phyloP scores from a whole-genome alignment of 108 stramenopile genomes.

The Aurantiochytrium sp. region DNA sequence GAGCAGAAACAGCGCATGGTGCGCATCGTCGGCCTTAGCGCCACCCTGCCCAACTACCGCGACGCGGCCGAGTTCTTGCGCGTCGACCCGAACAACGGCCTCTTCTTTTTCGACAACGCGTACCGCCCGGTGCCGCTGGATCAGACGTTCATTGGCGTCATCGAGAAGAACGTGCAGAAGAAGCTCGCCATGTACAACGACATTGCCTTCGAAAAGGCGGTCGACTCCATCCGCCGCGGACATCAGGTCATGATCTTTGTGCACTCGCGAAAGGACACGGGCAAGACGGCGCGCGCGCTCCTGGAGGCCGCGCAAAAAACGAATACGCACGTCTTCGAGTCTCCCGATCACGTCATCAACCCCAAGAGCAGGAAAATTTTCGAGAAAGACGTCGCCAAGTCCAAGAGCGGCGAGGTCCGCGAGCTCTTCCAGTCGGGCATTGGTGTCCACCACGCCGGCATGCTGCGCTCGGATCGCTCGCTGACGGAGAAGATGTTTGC shows the following conservation, averaged over 20 bases:
- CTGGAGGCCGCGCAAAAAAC: constrained; percentile 67
- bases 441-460: constrained; percentile 98
- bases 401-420: constrained; percentile 75
- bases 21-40: constrained; percentile 93
- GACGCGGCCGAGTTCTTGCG: constrained; percentile 80
- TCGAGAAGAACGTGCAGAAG: constrained; percentile 66
- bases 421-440: constrained; percentile 82
- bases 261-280: constrained; percentile 93
- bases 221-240: constrained; percentile 77
- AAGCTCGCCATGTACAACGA: constrained; percentile 82
- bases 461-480: constrained; percentile 89
- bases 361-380: constrained; percentile 23
- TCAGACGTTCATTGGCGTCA: constrained; percentile 91
- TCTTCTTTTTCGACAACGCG: constrained; percentile 91
- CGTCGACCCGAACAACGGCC: constrained; percentile 56
- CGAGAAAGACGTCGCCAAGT: constrained; percentile 60
- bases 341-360: not conserved
- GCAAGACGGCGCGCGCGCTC: constrained; percentile 75
- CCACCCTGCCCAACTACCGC: constrained; percentile 93
- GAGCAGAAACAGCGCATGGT: constrained; percentile 83
- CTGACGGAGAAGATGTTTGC: constrained; percentile 89
- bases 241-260: constrained; percentile 99
- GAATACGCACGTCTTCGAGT: constrained; percentile 26
- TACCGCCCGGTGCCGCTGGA: constrained; percentile 95
- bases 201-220: constrained; percentile 77